Base-by-base conservation (phyloP, 148 eudicot species). In the Chenopodium berlandieri region DNA sequence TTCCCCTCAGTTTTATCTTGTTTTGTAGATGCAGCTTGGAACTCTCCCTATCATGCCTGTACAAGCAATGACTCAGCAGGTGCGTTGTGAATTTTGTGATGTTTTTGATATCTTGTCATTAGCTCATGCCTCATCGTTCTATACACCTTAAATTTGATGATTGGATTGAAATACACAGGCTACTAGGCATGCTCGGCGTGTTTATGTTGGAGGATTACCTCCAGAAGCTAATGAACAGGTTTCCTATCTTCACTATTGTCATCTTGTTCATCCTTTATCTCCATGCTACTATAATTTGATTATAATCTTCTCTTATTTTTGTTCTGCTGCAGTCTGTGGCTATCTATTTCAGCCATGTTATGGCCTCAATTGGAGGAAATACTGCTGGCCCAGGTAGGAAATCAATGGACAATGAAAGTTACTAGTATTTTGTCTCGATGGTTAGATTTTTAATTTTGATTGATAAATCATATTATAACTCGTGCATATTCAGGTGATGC, bases 1-100 rank as follows among this genome's bases (percentile, higher is more conserved):
- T 22, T 48, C 47, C 62, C 32, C 58, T 54, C 16, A 65, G 3
- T 60, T 4, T 56, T 74, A 2, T 78, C 20, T 25, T 73, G 19
- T 10, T 48, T 23, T 11, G 37, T 50, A 52, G 63, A 74, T 76
- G 88, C 92, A 92, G 91, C 89, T 94, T 78, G 91, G 90, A 85
- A 88, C 89, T 75, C 90, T 92, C 82, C 99, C 99, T 34, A 85
- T 93, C 52, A 91, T 97, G 97, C 99, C 98, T 47, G 88, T 91
- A 63, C 99, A 97, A 80, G 95, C 99, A 31, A 96, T 96, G 98
- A 94, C 99, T 67, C 99, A 96, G 87, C 99, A 96, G 99, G 99
- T 96, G 86, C 65, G 37, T 19, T 44, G 23, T n/a, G 8, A 67
- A 40, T 6, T 7, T 40, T 40, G 44, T 78, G 65, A 71, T n/a